Conservation (phyloP, 352 stramenopile genomes). For the Pythium oligandrum region DNA sequence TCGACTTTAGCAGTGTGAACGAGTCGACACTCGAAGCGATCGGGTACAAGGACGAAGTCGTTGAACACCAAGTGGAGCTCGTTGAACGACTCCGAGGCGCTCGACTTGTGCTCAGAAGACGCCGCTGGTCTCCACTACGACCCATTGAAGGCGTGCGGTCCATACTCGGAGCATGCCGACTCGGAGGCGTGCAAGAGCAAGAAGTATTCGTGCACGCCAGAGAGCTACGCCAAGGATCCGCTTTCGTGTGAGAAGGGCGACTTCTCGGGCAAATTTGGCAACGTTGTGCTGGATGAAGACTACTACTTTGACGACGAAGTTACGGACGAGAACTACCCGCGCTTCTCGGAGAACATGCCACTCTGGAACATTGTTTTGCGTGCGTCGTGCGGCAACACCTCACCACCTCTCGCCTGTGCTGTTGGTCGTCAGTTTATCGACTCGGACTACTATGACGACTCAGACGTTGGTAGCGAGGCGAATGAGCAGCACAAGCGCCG, state of each 20-base stretch:
- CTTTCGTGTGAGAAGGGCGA: constrained; percentile 16
- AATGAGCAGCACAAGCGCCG: too few species aligned
- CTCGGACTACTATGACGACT: too few species aligned
- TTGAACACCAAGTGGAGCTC: too few species aligned
- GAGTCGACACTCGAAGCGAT: too few species aligned
- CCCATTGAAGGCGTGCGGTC: constrained; percentile 16
- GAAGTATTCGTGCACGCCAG: constrained; percentile 15
- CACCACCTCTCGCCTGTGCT: constrained; percentile 17
- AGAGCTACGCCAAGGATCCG: constrained; percentile 5
- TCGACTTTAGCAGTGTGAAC: too few species aligned
- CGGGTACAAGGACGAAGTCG: too few species aligned
- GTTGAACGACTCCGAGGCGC: too few species aligned
- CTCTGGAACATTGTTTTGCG: constrained; percentile 21
- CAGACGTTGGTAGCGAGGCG: too few species aligned
- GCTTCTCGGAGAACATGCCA: neutral
- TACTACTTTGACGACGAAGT: constrained; percentile 2
- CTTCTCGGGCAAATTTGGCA: constrained; percentile 21
- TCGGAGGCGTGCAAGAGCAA: constrained; percentile 3
- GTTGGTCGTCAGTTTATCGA: too few species aligned
- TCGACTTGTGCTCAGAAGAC: too few species aligned
- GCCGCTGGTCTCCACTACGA: too few species aligned
- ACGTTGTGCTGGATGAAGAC: constrained; percentile 11
- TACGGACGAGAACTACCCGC: constrained; percentile 7
- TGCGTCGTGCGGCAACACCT: constrained; percentile 12
- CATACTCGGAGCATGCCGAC: constrained; percentile 15